Evolutionary conservation across 2,329 filamentous ascomycete species (phyloP), one percentile per base, ranked within the genome.

Genomic region (Arthrobotrys pseudoclavata): DNA sequence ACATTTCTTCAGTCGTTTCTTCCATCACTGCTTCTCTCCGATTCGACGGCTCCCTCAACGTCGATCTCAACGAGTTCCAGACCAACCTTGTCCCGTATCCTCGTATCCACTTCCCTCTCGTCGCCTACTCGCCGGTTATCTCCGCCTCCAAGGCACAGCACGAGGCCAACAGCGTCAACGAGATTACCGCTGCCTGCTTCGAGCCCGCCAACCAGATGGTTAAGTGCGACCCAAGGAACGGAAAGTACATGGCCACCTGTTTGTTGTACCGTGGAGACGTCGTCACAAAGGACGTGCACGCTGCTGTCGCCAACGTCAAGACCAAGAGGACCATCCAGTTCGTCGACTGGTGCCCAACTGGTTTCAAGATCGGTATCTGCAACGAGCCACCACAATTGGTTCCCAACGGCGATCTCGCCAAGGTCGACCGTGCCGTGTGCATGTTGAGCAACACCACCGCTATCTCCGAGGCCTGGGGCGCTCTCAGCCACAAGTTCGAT

Each of bases 141-240:
- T 97, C 94, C 79, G 92, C 94, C 80, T 92, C 93, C 85, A 97
- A 97, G 90, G 93, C 94, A 82, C 92, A 93, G 76, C 95, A 99
- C 88, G 95, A 99, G 89, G 91, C 94, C 88, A 97, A 97, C 91
- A 96, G 93, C 29, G 95, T 98, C 81, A 92, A 94, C 86, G 96
- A 98, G 88, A 97, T 98, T 88, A 96, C 93, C 86, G 96, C 95
- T 91, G 93, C 93, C 81, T 98, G 95, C 91, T 99, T 99, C 87
- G 95, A 99, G 90, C 94, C 95, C 82, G 92, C 97, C 91, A 97
- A 97, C 91, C 95, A 99, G 91, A 99, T 99, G 95, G 95, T 99
- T 85, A 97, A 97, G 89, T 99, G 95, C 84, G 96, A 99, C 85
- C 95, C 95, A 82, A 94, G 94, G 84, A 94, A 96, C 86, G 95